Base-by-base conservation (phyloP, 305 asterid genomes). In the Plantago lanceolata region DNA sequence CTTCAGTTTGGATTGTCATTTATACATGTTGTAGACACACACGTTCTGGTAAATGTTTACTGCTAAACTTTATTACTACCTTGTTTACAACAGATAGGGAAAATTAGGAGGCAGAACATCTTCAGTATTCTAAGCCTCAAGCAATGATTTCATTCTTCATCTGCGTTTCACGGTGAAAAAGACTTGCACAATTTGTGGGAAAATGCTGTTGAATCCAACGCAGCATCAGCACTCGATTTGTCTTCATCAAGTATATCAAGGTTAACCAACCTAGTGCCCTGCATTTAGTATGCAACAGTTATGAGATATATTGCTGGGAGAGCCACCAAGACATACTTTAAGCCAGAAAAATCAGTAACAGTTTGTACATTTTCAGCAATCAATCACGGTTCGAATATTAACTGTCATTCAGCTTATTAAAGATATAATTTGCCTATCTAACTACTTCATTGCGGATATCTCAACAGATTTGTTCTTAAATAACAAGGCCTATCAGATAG, bases 181-280 rank as follows among this genome's bases (percentile, higher is more conserved):
- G 73, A 57, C 33, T 64, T 68, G 73, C 73, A 83, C 26, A 69
- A 29, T 35, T 65, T 78, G n/a, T 66, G 64, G 28, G 79, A 76
- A 74, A 73, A 90, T 60, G 71, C 85, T 60, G 88, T 77, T 51
- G 71, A 66, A 74, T 78, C 37, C 66, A 90, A 75, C 12, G 85
- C 84, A 53, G 81, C 76, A 43, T 64, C 69, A 0, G 85, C 95
- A 56, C 59, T 65, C n/a, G 29, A 16, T 76, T 73, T 84, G 82
- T 90, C 94, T 68, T 80, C 85, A 49, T 82, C 85, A 37, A 76
- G 48, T 63, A 84, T 84, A 63, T 77, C 84, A 7, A 83, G 59
- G 64, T 65, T 66, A 50, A 64, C 43, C 12, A 65, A 64, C 70
- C 17, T 47, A 66, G 67, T 69, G 18, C 81, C 87, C 97, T 87